These are phyloP conservation scores for Prunus mira DNA, from an alignment of 306 rosid genomes.

Conservation along the genomic window DNA sequence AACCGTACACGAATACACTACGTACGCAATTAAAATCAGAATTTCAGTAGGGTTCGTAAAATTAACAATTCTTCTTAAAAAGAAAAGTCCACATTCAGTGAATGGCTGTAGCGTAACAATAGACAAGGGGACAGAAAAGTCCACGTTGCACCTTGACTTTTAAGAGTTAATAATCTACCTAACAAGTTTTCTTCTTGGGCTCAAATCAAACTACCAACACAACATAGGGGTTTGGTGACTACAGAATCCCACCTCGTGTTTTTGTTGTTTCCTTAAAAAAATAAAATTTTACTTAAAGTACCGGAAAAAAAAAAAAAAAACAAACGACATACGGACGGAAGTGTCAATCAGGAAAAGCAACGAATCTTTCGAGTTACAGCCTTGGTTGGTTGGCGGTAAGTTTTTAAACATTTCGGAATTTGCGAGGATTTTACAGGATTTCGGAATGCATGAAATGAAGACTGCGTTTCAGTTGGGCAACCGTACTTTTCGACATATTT, in stretches of 20 bases:
- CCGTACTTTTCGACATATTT: slow-evolving; percentile 32
- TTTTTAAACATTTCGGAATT: neutral
- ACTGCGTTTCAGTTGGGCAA: neutral
- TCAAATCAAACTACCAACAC: neutral
- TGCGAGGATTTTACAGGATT: neutral
- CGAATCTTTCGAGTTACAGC: no score
- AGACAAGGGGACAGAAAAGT: neutral
- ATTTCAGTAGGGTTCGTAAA: neutral
- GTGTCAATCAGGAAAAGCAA: neutral
- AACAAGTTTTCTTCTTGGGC: neutral
- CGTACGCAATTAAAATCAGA: neutral
- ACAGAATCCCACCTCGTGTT: slow-evolving; percentile 7
- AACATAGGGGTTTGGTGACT: slow-evolving; percentile 9
- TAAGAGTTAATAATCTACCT: slow-evolving; percentile 1
- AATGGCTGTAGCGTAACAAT: neutral
- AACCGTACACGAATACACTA: neutral
- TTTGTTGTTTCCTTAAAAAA: slow-evolving; percentile 6
- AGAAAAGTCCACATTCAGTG: neutral
- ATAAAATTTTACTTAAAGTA: neutral
- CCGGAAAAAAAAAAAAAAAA: neutral
- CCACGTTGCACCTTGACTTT: neutral
- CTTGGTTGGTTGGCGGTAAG: neutral
- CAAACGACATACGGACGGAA: neutral
- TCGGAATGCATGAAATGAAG: neutral
- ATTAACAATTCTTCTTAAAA: neutral